phyloP scores from a whole-genome alignment of 192 early-diverging fungal genomes.

The Pecoramyces ruminantium region DNA sequence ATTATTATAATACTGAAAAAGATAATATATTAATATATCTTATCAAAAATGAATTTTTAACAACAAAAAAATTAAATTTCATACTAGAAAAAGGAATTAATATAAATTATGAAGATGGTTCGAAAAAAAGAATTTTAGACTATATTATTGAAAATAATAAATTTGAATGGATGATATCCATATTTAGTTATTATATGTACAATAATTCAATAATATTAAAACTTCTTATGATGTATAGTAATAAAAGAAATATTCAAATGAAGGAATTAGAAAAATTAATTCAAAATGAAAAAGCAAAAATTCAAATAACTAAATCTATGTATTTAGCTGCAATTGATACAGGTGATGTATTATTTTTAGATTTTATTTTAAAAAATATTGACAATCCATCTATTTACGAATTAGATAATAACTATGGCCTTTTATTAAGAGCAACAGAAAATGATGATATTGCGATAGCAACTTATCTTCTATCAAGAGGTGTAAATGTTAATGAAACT shows the following conservation, averaged over 20 bases:
- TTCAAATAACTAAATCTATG: neutral
- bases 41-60: neutral
- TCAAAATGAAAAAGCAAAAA: neutral
- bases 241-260: neutral
- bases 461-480: neutral
- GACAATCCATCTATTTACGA: neutral
- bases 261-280: neutral
- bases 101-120: neutral
- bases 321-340: neutral
- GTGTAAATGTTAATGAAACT: neutral
- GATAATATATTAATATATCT: neutral
- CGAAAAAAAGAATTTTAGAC: neutral
- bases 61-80: neutral
- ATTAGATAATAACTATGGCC: neutral
- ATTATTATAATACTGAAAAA: neutral
- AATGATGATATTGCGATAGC: neutral
- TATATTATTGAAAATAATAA: neutral
- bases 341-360: neutral
- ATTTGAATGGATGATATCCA: neutral
- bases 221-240: neutral
- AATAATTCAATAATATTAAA: neutral
- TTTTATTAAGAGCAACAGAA: neutral
- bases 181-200: neutral
- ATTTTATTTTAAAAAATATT: neutral
- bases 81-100: neutral